Conservation (phyloP, 2,329 filamentous ascomycete genomes). For the Fusarium dimerum region DNA sequence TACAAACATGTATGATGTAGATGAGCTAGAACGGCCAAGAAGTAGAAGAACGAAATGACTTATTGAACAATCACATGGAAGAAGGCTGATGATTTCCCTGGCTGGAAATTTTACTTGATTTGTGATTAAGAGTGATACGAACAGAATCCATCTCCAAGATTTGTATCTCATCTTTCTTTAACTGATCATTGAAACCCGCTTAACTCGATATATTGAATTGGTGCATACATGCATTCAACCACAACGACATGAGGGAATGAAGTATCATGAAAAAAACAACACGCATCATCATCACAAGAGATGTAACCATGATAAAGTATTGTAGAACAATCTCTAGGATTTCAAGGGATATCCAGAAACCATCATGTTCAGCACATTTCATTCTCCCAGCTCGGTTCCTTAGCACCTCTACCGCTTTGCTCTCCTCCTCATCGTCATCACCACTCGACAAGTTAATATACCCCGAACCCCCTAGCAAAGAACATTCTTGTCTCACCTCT, state of each 20-base stretch:
- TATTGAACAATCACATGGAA: not conserved
- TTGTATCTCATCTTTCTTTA: not conserved
- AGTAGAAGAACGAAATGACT: not conserved
- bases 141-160: too few relatives aligned
- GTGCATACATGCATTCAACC: slow-evolving; percentile 1
- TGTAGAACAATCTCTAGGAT: not conserved
- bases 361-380: too few relatives aligned
- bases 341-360: not conserved
- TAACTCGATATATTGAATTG: slow-evolving; percentile 11
- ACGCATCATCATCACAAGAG: slow-evolving; percentile 14
- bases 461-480: slow-evolving; percentile 45
- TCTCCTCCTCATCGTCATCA: slow-evolving; percentile 5
- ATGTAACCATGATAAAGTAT: slow-evolving; percentile 1
- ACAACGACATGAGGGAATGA: slow-evolving; percentile 1
- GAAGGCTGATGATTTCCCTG: too few relatives aligned
- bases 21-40: not conserved
- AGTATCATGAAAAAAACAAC: slow-evolving; percentile 7
- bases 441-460: slow-evolving; percentile 34
- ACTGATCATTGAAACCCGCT: slow-evolving; percentile 1
- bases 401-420: too few relatives aligned
- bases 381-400: too few relatives aligned
- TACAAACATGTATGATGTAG: not conserved
- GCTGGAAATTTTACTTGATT: too few relatives aligned
- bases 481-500: slow-evolving; percentile 64
- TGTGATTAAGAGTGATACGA: too few relatives aligned